Base-by-base conservation (phyloP, 2,329 filamentous ascomycete species). In the Furcasterigmium sp. region DNA sequence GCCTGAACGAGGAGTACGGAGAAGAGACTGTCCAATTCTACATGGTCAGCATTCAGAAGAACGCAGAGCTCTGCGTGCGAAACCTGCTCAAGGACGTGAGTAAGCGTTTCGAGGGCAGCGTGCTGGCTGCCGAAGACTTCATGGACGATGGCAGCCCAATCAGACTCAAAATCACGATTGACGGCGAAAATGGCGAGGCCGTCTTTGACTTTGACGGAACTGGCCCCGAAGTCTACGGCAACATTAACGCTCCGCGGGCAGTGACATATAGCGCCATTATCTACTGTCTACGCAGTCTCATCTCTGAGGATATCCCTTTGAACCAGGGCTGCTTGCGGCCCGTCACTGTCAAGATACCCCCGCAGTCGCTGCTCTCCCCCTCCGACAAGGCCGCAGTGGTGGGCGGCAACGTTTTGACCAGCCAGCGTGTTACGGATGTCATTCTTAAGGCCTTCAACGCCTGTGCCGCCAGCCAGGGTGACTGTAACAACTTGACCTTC, bases 81-180 rank as follows among this genome's bases (percentile, higher is more conserved):
- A 81, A 78, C 40, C 72, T 93, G 2, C 72, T 93, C 37, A 88
- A 85, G 53, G 73, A 80, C 5, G 81, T 91, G 3, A 73, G 82
- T 56, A 77, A 79, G 55, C 74, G 82, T 6, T 89, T 91, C 52
- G 74, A 82, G 52, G 85, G 85, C 8, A 75, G 80, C 44, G 80
- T 86, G 35, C 70, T 93, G 1, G 77, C 78, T 3, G 85, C 87
- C 0, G 68, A 83, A 5, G 87, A 93, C 53, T 85, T 82, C 61
- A 91, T 93, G 87, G 87, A 93, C 54, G 87, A 93, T 48, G 87
- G 87, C 5, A 85, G 78, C 3, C 86, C 87, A 0, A 91, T 93
- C 53, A 70, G 75, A 32, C 73, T 93, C 3, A 85, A 81, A 50
- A 75, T 93, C 44, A 85, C 76, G 2, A 93, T 93, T 46, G 79